Evolutionary conservation across 176 grass and related monocot species (phyloP).

Genomic region (Carex myosuroides): DNA sequence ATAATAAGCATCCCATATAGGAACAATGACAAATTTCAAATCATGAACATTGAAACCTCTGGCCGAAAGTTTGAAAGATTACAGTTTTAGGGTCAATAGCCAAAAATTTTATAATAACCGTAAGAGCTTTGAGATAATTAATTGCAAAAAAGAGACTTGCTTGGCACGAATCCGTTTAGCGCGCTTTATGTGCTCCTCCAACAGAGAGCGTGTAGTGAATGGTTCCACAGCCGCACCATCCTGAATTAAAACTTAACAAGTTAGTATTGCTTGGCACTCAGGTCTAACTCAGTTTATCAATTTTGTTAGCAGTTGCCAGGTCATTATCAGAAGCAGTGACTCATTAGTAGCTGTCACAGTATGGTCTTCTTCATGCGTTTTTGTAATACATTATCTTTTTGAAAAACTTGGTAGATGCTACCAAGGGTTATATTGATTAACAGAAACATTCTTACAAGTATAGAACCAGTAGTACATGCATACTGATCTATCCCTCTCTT

Average conservation of each 20-base stretch:
- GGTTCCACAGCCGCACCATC: not conserved
- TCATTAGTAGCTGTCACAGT: not conserved
- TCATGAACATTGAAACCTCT: not conserved
- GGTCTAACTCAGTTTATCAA: not conserved
- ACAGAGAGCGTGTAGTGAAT: slow-evolving; percentile 7
- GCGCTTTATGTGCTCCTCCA: slow-evolving; percentile 17
- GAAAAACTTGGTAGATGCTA: too few species aligned
- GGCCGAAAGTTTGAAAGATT: not conserved
- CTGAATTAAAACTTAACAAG: not conserved
- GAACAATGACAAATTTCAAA: not conserved
- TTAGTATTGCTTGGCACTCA: not conserved
- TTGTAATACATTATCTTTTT: not conserved
- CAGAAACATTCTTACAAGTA: too few species aligned
- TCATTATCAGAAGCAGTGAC: not conserved
- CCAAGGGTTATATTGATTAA: too few species aligned
- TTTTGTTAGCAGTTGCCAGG: not conserved
- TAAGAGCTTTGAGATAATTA: not conserved
- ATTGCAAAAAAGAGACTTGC: slow-evolving; percentile 4
- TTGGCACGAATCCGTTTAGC: slow-evolving; percentile 13
- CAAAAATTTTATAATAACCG: not conserved
- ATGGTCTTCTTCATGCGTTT: not conserved
- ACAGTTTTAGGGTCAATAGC: not conserved
- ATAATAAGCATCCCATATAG: not conserved
- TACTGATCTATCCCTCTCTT: too few species aligned
- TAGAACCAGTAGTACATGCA: too few species aligned